These are phyloP conservation scores for Mycena rosella DNA, from an alignment of 768 basidiomycete genomes.

Conservation along the genomic window DNA sequence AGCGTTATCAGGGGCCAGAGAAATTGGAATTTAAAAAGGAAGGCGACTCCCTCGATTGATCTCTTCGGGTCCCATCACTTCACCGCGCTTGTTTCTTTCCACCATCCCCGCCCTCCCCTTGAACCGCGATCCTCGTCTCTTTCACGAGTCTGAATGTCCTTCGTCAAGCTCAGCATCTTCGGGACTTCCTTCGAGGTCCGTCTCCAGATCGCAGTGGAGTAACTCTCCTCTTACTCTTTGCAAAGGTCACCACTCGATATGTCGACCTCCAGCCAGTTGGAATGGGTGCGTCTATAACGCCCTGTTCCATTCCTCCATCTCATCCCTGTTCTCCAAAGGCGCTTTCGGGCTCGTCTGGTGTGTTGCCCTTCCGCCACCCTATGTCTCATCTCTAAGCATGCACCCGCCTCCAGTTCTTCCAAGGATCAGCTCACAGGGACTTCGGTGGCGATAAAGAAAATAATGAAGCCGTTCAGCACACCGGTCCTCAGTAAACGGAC, in stretches of 20 bases:
- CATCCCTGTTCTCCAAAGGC: slow-evolving; percentile 56
- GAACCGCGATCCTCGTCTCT: slow-evolving; percentile 13
- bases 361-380: slow-evolving; percentile 38
- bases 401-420: slow-evolving; percentile 72
- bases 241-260: slow-evolving; percentile 97
- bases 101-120: slow-evolving; percentile 12
- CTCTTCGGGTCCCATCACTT: not conserved
- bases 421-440: slow-evolving; percentile 95
- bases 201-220: slow-evolving; percentile 31
- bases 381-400: slow-evolving; percentile 15
- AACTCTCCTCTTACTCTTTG: slow-evolving; percentile 36
- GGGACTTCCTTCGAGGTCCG: slow-evolving; percentile 96
- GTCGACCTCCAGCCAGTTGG: slow-evolving; percentile 99
- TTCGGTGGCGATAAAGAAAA: slow-evolving; percentile 99
- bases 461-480: slow-evolving; percentile 99
- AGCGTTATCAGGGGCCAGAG: not conserved
- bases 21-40: not conserved
- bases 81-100: slow-evolving; percentile 1
- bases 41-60: not conserved
- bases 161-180: slow-evolving; percentile 98
- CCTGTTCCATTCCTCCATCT: slow-evolving; percentile 26
- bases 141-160: slow-evolving; percentile 71
- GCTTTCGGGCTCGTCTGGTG: slow-evolving; percentile 99
- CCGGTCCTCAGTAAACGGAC: slow-evolving; percentile 98
- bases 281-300: slow-evolving; percentile 78